Conservation (phyloP, 108 stramenopile genomes). For the Conticribra weissflogii region DNA sequence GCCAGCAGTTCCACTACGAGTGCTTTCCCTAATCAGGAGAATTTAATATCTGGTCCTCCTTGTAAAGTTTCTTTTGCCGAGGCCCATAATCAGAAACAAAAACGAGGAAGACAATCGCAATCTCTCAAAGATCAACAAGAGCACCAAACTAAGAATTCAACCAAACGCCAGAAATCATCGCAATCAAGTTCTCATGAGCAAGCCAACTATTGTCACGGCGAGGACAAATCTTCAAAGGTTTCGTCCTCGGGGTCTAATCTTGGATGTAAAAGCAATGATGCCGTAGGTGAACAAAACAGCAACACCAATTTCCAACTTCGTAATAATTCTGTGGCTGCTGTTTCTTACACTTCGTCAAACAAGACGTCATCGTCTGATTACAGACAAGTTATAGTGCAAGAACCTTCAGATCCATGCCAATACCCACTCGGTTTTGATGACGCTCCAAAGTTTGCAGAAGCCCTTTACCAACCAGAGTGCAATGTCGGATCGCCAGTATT, state of each 20-base stretch:
- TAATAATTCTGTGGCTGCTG: slow-evolving; percentile 8
- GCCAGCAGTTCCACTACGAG: slow-evolving; percentile 1
- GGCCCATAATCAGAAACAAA: slow-evolving; percentile 3
- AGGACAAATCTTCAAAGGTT: no score
- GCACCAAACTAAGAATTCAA: not conserved
- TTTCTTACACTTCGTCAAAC: slow-evolving; percentile 21
- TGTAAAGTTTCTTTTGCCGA: slow-evolving; percentile 23
- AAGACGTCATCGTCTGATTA: not conserved
- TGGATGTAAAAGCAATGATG: not conserved
- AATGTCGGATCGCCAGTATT: no score
- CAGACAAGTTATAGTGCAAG: slow-evolving; percentile 22
- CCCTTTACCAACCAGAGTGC: no score
- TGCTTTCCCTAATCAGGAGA: slow-evolving; percentile 2
- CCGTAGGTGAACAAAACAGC: not conserved
- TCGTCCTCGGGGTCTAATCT: not conserved
- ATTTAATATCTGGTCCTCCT: not conserved
- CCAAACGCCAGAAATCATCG: not conserved
- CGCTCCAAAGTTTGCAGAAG: no score
- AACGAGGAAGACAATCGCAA: slow-evolving; percentile 1
- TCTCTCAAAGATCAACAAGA: not conserved
- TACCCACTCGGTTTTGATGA: no score
- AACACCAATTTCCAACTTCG: not conserved
- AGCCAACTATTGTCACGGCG: not conserved
- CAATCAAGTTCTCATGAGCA: not conserved
- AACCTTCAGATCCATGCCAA: not conserved